These are phyloP conservation scores for Macrocybe sp. DNA, from an alignment of 1,284 basidiomycete genomes.

Conservation along the genomic window DNA sequence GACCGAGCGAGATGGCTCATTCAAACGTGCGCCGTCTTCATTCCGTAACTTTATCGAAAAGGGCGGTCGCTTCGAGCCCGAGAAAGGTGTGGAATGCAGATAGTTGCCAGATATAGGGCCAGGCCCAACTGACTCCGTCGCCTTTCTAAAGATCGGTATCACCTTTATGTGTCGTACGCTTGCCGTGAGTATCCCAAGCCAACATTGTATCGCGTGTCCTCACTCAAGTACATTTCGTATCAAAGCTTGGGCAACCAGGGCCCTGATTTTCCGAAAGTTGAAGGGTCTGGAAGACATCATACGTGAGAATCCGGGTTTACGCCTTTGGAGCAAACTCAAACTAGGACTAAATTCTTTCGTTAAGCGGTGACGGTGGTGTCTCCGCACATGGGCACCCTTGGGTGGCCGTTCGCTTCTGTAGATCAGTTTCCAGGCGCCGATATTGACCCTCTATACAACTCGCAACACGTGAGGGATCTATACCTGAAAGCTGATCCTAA, in stretches of 20 bases:
- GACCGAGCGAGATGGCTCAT: constrained; percentile 68
- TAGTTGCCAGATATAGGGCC: neutral
- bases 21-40: constrained; percentile 68
- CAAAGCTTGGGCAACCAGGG: constrained; percentile 90
- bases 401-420: constrained; percentile 83
- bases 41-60: constrained; percentile 76
- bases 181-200: constrained; percentile 56
- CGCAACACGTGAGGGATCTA: constrained; percentile 78
- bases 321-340: constrained; percentile 1
- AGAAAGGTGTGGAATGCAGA: constrained; percentile 54
- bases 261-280: constrained; percentile 84
- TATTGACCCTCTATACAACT: constrained; percentile 64
- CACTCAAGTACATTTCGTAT: constrained; percentile 5
- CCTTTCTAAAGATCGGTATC: constrained; percentile 67
- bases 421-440: constrained; percentile 73
- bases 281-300: constrained; percentile 89
- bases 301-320: constrained; percentile 39
- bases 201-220: neutral
- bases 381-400: constrained; percentile 77
- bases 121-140: neutral
- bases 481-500: constrained; percentile 76
- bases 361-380: constrained; percentile 80
- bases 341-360: constrained; percentile 1
- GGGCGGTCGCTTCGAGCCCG: constrained; percentile 75
- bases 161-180: constrained; percentile 80